These are phyloP conservation scores for Bonia amplexicaulis DNA, from an alignment of 176 grass and related monocot genomes.

Conservation along the genomic window DNA sequence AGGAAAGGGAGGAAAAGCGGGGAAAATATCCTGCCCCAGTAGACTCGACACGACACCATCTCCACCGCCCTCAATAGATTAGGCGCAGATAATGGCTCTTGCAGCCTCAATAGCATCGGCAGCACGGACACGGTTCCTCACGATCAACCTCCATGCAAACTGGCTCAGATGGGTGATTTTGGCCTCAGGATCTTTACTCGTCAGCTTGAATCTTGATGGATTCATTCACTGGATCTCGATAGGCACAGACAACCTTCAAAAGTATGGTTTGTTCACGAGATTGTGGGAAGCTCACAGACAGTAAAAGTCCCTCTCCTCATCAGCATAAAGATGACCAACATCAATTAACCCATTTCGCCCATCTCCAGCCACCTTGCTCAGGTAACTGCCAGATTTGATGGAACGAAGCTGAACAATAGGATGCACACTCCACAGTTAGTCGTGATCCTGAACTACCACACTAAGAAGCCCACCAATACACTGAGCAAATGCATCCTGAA, in stretches of 20 bases:
- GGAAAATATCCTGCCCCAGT: slow-evolving; percentile 38
- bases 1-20: slow-evolving; percentile 23
- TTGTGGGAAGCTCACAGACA: slow-evolving; percentile 55
- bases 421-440: slow-evolving; percentile 63
- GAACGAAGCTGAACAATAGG: slow-evolving; percentile 49
- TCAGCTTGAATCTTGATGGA: slow-evolving; percentile 42
- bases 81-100: slow-evolving; percentile 39
- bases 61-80: slow-evolving; percentile 25
- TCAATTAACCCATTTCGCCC: slow-evolving; percentile 60
- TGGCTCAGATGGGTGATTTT: slow-evolving; percentile 25
- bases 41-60: slow-evolving; percentile 33
- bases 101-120: slow-evolving; percentile 69
- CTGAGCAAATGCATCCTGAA: slow-evolving; percentile 99
- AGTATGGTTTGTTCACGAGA: slow-evolving; percentile 48
- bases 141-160: slow-evolving; percentile 85
- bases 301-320: slow-evolving; percentile 91
- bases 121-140: slow-evolving; percentile 68
- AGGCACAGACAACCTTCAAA: slow-evolving; percentile 57
- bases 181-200: slow-evolving; percentile 58
- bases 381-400: slow-evolving; percentile 91
- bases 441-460: slow-evolving; percentile 76
- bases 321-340: slow-evolving; percentile 85
- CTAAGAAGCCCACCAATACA: slow-evolving; percentile 96
- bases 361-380: slow-evolving; percentile 64
- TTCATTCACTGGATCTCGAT: slow-evolving; percentile 71